Base-by-base conservation (phyloP, 345 rosid genomes). In the Boechera divaricarpa region DNA sequence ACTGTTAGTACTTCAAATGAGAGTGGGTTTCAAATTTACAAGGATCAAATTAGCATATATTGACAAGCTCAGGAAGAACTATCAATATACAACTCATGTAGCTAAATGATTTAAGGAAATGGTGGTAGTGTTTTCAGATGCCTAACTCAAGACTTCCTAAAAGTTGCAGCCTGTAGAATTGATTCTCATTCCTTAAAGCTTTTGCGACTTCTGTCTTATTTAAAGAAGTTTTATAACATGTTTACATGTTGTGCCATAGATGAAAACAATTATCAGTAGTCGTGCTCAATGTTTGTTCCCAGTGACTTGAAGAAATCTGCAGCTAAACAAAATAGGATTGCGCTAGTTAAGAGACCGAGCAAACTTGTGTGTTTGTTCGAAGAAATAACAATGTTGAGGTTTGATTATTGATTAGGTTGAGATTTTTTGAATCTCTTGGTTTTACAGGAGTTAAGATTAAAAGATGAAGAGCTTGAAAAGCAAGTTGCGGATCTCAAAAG, bases 391-490 rank as follows among this genome's bases (percentile, higher is more conserved):
- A 24, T 47, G 73, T 67, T 66, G 65, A 44, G 57, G 42, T 75
- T 45, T 2, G 42, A 16, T 67, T 29, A 13, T 36, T 66, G 28
- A 53, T 26, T 59, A 38, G 48, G 10, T 77, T 67, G 69, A 39
- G 42, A 66, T 52, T 12, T 47, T 63, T 29, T 42, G 72, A 38
- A 66, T 59, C 55, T 42, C 60, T 35, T 74, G 24, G 56, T 48
- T 67, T 79, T 77, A 56, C 80, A 88, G 97, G 96, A 72, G 63
- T 68, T 91, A 68, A 85, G 86, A 81, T 58, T 77, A 73, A 87
- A 86, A 83, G 94, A 92, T 45, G 94, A 92, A 55, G 82, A 57
- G 33, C 76, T 91, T 28, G 83, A 83, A 52, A 85, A 70, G 80
- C 86, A 89, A 86, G 65, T 92, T 41, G 84, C 85, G 16, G 81